These are phyloP conservation scores for Wickerhamiella kurtzmanii DNA, from an alignment of 805 yeast species.

Conservation along the genomic window DNA sequence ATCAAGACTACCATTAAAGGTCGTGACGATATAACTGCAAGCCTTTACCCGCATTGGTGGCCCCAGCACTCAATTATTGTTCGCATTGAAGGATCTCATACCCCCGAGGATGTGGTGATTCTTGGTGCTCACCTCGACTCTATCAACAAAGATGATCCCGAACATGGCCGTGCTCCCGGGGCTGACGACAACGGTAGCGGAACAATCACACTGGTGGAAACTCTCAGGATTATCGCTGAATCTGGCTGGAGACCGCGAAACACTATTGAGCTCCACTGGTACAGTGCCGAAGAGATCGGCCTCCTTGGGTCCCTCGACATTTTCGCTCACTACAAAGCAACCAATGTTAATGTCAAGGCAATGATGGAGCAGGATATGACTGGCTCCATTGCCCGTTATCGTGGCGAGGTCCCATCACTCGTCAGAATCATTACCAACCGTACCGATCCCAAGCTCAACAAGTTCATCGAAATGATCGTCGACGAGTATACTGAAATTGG, in stretches of 20 bases:
- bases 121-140: conserved; percentile 89
- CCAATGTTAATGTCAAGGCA: conserved; percentile 47
- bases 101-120: conserved; percentile 41
- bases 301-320: conserved; percentile 73
- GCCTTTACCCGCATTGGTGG: conserved; percentile 59
- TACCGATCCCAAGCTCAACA: conserved; percentile 40
- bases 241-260: conserved; percentile 42
- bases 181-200: conserved; percentile 95
- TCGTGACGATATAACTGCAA: conserved; percentile 30
- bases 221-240: conserved; percentile 47
- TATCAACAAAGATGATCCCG: conserved; percentile 58
- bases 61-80: conserved; percentile 65
- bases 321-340: conserved; percentile 38
- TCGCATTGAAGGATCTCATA: conserved; percentile 32
- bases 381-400: conserved; percentile 36
- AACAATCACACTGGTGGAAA: conserved; percentile 62
- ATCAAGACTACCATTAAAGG: conserved; percentile 27
- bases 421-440: conserved; percentile 74
- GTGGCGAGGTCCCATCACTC: conserved; percentile 40
- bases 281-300: conserved; percentile 92
- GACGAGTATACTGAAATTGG: conserved; percentile 52
- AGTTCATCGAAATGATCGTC: conserved; percentile 49
- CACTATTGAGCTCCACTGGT: conserved; percentile 84
- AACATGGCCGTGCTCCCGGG: conserved; percentile 66
- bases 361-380: conserved; percentile 96